Evolutionary conservation across 768 basidiomycete species (phyloP).

Genomic region (Dendrothele bispora): DNA sequence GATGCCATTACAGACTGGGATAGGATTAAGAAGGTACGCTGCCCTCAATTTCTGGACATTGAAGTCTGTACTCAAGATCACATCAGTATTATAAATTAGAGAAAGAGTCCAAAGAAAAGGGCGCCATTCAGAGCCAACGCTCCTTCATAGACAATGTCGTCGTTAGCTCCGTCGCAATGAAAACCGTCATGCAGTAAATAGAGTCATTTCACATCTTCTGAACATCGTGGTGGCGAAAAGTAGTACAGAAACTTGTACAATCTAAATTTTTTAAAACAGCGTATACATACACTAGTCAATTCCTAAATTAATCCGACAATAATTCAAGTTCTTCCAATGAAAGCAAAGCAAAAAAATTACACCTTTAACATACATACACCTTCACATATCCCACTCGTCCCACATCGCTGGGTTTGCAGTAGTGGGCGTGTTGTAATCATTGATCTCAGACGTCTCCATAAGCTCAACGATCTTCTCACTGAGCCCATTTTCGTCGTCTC

Average conservation of each 20-base stretch:
- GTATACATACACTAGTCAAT: no score
- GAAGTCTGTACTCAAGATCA: neutral
- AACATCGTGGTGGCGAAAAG: no score
- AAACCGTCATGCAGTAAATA: constrained; percentile 38
- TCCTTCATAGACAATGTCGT: constrained; percentile 51
- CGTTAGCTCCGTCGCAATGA: constrained; percentile 60
- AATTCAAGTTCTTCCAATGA: no score
- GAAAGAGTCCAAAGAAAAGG: constrained; percentile 33
- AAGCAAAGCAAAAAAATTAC: no score
- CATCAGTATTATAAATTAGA: constrained; percentile 56
- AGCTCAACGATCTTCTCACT: constrained; percentile 70
- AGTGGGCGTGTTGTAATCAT: constrained; percentile 27
- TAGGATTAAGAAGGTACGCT: constrained; percentile 68
- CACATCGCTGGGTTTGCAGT: constrained; percentile 42
- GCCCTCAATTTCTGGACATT: neutral
- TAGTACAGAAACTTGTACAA: no score
- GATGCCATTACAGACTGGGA: constrained; percentile 65
- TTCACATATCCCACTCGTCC: constrained; percentile 79
- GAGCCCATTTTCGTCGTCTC: constrained; percentile 54
- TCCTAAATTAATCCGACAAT: no score
- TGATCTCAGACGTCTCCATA: constrained; percentile 63
- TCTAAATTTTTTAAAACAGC: no score
- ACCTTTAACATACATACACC: neutral
- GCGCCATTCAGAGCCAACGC: constrained; percentile 27
- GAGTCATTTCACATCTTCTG: neutral